Evolutionary conservation across 2,329 filamentous ascomycete genomes (phyloP), one percentile per base, ranked within the genome.

Genomic region (Paraphaeosphaeria minitans): DNA sequence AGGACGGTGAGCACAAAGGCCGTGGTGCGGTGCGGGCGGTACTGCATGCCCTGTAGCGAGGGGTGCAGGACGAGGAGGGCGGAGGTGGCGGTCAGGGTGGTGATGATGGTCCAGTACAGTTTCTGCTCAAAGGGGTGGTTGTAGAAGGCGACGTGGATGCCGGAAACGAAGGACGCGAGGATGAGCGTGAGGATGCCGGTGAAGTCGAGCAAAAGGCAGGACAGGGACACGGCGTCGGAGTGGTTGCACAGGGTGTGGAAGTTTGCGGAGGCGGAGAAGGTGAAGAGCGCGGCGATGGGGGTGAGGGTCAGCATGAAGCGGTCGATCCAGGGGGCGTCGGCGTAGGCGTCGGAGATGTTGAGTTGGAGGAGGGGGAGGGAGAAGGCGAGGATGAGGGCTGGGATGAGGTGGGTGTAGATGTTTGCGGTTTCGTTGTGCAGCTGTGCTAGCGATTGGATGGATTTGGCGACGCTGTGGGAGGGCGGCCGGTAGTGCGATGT

Each of bases 171-270:
- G 72, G 89, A 93, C 12, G 93, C 93, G 57, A 93, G 89, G 59
- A 97, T 97, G 61, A 97, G 80, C 49, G 87, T 85, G 41, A 97
- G 90, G 68, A 98, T 98, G 19, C 94, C 94, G 9, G 93, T 86
- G 75, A 97, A 97, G 74, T 98, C 94, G 58, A 97, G 80, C 74
- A 95, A 91, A 75, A 97, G 97, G 21, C 92, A 93, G 79, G 91
- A 89, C 64, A 85, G 88, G 4, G 89, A 87, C 21, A 97, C 90
- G 1, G 77, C 75, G 39, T 85, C 84, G n/a, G 90, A 95, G 77
- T 97, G 93, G 67, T 96, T 96, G 37, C 83, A 87, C 48, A 97
- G 83, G 4, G 90, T 84, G 75, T 98, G 94, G 75, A 88, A 98
- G 3, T 88, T 89, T 6, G 92, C 73, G 24, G 68, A 75, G 65